Evolutionary conservation across 2,329 filamentous ascomycete species (phyloP).

Genomic region (Botryosphaeria agaves): DNA sequence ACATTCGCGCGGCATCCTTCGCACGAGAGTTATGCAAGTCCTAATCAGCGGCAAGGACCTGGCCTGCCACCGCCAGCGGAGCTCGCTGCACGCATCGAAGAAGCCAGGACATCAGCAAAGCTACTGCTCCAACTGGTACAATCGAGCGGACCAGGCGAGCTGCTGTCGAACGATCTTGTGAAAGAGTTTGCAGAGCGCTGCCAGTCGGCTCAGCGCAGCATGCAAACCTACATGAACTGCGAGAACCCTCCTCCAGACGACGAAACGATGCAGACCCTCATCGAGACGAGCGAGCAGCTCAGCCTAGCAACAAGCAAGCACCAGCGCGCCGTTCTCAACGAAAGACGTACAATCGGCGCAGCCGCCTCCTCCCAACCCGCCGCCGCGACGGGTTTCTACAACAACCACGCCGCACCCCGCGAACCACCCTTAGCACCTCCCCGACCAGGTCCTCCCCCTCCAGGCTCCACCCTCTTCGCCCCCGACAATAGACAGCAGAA

Average conservation of each 20-base stretch:
- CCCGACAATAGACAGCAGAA: conserved; percentile 3
- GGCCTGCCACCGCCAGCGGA: conserved; percentile 51
- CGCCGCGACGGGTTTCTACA: conserved; percentile 1
- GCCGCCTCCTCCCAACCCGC: conserved; percentile 6
- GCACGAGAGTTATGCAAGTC: no score
- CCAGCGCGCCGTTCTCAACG: conserved; percentile 55
- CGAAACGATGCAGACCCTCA: conserved; percentile 81
- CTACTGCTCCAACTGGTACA: conserved; percentile 84
- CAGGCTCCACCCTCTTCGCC: conserved; percentile 1
- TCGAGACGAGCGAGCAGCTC: conserved; percentile 87
- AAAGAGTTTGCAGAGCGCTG: conserved; percentile 85
- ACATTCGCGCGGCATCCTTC: neutral
- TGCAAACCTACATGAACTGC: conserved; percentile 72
- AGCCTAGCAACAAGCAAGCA: conserved; percentile 69
- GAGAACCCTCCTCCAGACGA: conserved; percentile 73
- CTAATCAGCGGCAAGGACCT: neutral
- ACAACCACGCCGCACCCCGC: conserved; percentile 6
- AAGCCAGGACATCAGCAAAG: conserved; percentile 79
- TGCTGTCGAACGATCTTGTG: conserved; percentile 72
- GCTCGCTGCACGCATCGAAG: conserved; percentile 68
- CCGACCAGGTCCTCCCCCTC: conserved; percentile 8
- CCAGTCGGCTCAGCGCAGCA: conserved; percentile 57
- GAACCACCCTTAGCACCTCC: neutral
- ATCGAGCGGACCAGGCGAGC: conserved; percentile 59
- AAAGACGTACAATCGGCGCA: conserved; percentile 26